Evolutionary conservation across 169 alveolate species (phyloP).

Genomic region (Condylostoma magnum): DNA sequence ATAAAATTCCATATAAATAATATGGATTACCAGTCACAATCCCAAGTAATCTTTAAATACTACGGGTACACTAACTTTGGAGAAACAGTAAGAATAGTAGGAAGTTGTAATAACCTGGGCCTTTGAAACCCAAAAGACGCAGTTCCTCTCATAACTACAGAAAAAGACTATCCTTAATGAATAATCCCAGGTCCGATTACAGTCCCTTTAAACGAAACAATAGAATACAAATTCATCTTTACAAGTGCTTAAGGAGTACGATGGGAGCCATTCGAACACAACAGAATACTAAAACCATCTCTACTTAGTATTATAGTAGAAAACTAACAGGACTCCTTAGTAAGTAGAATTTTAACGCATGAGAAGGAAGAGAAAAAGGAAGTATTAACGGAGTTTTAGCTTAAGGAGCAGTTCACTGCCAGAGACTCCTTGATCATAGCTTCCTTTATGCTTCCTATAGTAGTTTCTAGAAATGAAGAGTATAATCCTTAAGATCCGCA

Average conservation of each 20-base stretch:
- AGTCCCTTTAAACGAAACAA: not conserved
- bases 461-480: conserved; percentile 14
- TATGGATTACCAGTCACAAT: no score
- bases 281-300: no score
- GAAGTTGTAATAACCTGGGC: not conserved
- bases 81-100: not conserved
- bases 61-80: not conserved
- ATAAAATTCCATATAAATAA: no score
- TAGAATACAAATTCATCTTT: not conserved
- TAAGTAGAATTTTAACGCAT: no score
- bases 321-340: no score
- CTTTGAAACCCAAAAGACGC: not conserved
- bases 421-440: conserved; percentile 35
- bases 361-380: no score
- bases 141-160: not conserved
- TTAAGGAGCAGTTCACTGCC: no score
- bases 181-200: not conserved
- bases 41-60: no score
- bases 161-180: not conserved
- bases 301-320: no score
- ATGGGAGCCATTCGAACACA: no score
- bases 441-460: conserved; percentile 34
- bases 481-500: not conserved
- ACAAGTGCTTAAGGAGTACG: not conserved
- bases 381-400: no score